phyloP scores from a whole-genome alignment of 495 filamentous ascomycete genomes.

The Aspergillus nanangensis region DNA sequence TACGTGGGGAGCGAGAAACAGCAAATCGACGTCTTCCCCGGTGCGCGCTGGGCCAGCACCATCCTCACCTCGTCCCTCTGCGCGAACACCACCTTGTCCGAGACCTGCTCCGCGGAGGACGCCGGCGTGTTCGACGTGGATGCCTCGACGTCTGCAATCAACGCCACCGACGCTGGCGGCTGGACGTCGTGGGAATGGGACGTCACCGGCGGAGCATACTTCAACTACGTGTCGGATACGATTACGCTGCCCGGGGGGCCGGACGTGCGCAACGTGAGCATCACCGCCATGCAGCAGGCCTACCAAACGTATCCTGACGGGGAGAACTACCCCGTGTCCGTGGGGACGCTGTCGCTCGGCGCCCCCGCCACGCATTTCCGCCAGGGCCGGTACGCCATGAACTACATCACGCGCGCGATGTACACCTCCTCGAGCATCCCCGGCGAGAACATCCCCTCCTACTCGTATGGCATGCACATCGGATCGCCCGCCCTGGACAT shows the following conservation, averaged over 20 bases:
- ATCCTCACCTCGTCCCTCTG: slow-evolving; percentile 7
- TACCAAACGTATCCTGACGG: slow-evolving; percentile 17
- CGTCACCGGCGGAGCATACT: neutral
- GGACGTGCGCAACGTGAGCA: slow-evolving; percentile 7
- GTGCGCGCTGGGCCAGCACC: slow-evolving; percentile 3
- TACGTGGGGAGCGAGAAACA: slow-evolving; percentile 9
- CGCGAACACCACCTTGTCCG: slow-evolving; percentile 9
- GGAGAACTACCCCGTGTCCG: slow-evolving; percentile 1
- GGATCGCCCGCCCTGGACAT: slow-evolving; percentile 39
- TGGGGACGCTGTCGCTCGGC: slow-evolving; percentile 6
- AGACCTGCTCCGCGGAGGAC: slow-evolving; percentile 8
- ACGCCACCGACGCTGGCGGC: neutral
- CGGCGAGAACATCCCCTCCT: slow-evolving; percentile 32
- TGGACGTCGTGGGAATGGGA: slow-evolving; percentile 3
- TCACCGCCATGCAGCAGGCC: slow-evolving; percentile 8
- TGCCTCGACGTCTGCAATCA: slow-evolving; percentile 2
- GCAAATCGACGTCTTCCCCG: slow-evolving; percentile 10
- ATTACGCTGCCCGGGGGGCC: neutral
- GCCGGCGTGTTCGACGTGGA: slow-evolving; percentile 6
- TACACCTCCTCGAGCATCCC: too few species aligned
- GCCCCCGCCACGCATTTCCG: neutral
- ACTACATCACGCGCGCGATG: too few species aligned
- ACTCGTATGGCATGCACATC: slow-evolving; percentile 51
- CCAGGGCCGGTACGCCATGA: too few species aligned
- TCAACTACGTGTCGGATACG: neutral